These are phyloP conservation scores for Cyclotella kingstonii DNA, from an alignment of 108 stramenopile genomes.

Conservation along the genomic window DNA sequence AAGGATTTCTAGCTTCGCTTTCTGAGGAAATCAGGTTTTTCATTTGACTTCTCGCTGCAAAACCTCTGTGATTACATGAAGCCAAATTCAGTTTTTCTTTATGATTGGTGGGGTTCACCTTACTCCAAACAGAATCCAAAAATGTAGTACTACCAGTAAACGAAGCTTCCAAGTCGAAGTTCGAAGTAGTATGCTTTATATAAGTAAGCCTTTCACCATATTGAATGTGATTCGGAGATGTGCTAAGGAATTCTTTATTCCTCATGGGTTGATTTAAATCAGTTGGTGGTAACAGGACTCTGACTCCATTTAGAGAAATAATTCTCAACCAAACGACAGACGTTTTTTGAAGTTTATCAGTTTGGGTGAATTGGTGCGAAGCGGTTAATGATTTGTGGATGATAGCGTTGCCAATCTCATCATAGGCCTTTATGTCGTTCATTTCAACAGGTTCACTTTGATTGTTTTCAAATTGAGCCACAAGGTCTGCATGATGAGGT, in stretches of 20 bases:
- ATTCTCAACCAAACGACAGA: slow-evolving; percentile 63
- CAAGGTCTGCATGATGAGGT: slow-evolving; percentile 63
- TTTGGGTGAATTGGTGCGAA: background rate
- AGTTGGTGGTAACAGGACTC: slow-evolving; percentile 61
- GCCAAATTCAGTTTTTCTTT: slow-evolving; percentile 6
- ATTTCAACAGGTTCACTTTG: slow-evolving; percentile 45
- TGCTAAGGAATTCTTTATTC: slow-evolving; percentile 7
- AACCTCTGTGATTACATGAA: background rate
- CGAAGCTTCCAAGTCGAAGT: slow-evolving; percentile 28
- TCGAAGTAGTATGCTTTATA: slow-evolving; percentile 17
- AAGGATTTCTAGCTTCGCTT: slow-evolving; percentile 9
- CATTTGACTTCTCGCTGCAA: background rate
- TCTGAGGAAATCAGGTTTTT: slow-evolving; percentile 11
- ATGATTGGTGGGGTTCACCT: slow-evolving; percentile 38
- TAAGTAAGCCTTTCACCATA: slow-evolving; percentile 1
- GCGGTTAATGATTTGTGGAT: slow-evolving; percentile 8
- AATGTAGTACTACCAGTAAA: slow-evolving; percentile 32
- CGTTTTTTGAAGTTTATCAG: slow-evolving; percentile 5
- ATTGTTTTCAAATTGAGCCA: slow-evolving; percentile 53
- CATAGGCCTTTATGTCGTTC: slow-evolving; percentile 40
- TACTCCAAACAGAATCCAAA: slow-evolving; percentile 46
- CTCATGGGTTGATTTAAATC: slow-evolving; percentile 4
- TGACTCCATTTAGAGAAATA: slow-evolving; percentile 50
- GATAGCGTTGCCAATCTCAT: slow-evolving; percentile 82
- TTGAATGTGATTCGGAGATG: slow-evolving; percentile 9